These are phyloP conservation scores for Ilyonectria robusta DNA, from an alignment of 2,329 filamentous ascomycete species.

Conservation along the genomic window DNA sequence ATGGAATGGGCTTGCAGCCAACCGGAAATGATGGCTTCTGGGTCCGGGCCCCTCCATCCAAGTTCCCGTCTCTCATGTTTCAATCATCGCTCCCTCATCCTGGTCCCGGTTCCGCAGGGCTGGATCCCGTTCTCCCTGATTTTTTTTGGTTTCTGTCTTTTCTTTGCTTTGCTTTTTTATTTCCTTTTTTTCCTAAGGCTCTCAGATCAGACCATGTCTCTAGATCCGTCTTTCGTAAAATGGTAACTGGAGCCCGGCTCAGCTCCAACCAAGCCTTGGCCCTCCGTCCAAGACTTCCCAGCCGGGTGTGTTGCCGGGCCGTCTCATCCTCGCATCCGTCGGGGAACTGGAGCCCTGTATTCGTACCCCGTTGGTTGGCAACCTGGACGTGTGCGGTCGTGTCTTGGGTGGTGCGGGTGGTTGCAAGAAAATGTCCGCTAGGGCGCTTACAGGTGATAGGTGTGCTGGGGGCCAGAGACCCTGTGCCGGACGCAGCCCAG, in stretches of 20 bases:
- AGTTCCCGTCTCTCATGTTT: slow-evolving; percentile 17
- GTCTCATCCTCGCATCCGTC: slow-evolving; percentile 17
- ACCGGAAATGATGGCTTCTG: slow-evolving; percentile 25
- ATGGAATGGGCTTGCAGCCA: slow-evolving; percentile 27
- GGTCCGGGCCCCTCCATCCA: slow-evolving; percentile 19
- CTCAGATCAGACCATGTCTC: slow-evolving; percentile 13
- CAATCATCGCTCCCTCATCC: slow-evolving; percentile 5
- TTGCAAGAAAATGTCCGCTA: slow-evolving; percentile 27
- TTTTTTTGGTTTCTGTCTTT: neutral
- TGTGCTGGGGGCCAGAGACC: neutral
- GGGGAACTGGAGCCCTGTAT: slow-evolving; percentile 5
- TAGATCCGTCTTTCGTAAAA: slow-evolving; percentile 5
- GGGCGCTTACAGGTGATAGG: slow-evolving; percentile 16
- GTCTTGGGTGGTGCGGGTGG: slow-evolving; percentile 18
- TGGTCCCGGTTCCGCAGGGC: slow-evolving; percentile 6
- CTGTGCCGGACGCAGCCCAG: neutral
- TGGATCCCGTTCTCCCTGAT: slow-evolving; percentile 3
- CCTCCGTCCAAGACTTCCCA: neutral
- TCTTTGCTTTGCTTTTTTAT: neutral
- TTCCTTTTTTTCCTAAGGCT: neutral
- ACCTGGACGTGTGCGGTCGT: slow-evolving; percentile 1
- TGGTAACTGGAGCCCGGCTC: neutral
- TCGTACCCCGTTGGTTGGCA: slow-evolving; percentile 6
- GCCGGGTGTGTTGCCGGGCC: slow-evolving; percentile 9
- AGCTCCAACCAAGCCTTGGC: neutral